Evolutionary conservation across 2,329 filamentous ascomycete genomes (phyloP), one percentile per base, ranked within the genome.

Genomic region (Fusarium burgessii): DNA sequence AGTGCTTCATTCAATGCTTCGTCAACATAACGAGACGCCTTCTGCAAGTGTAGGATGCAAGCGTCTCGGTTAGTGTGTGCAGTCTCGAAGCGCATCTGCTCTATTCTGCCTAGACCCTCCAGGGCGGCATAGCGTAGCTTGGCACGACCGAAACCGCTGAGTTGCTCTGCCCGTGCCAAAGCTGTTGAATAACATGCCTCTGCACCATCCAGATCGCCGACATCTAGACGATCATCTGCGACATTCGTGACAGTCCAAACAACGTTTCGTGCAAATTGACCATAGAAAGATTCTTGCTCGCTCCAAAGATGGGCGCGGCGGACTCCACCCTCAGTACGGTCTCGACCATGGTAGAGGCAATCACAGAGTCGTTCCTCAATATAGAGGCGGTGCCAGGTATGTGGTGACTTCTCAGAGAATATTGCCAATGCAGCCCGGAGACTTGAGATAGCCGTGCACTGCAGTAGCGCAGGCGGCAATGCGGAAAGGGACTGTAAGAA

Each of bases 231-330:
- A 52, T 52, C 49, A 20, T 52, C 35, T 20, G 49, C 49, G 18
- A 52, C 49, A 20, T 52, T 52, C 23, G 49, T 52, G 49, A 41
- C 49, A 20, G 49, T 52, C 49, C 49, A 52, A 20, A 52, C 18
- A 20, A 52, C 49, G 35, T 52, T 52, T 17, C 49, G 49, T 29
- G 49, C 49, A 23, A 13, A 20, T 20, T 23, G 23, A 12, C 49
- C 49, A 40, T 52, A 52, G 49, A 52, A 52, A 17, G 23, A 27
- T 20, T 52, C 49, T 52, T 52, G 49, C 33, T 41, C 38, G 13
- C 7, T 23, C 23, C 38, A 29, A 27, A 52, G 49, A 23, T 52
- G 49, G n/a, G 35, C 35, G 6, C 49, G 49, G 18, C 49, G 49
- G 49, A 18, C 38, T 9, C 49, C 35, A 27, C 49, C 49, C 20